A percentile compares a stretch with the other conserved stretches of the same genome.
These are phyloP conservation scores for Phlyctochytrium arcticum DNA, from an alignment of 192 early-diverging fungal genomes.

Conservation along the genomic window DNA sequence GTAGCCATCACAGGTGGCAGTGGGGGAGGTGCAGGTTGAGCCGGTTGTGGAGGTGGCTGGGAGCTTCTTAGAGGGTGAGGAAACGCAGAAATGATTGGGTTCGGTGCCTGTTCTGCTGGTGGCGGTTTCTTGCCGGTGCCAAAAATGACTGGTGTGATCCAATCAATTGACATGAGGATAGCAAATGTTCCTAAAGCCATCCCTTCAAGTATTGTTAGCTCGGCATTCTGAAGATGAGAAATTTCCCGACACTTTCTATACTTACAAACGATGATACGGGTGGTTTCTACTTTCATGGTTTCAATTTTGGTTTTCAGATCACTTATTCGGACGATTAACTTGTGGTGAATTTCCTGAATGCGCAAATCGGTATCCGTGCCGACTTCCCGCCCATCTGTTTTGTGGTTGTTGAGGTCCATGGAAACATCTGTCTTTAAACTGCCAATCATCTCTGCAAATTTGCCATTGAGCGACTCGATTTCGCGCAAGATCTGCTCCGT, in stretches of 20 bases:
- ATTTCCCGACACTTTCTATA: not conserved
- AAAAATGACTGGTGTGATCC: slow-evolving; percentile 9
- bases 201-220: slow-evolving; percentile 3
- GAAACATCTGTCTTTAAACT: slow-evolving; percentile 79
- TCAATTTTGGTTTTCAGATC: slow-evolving; percentile 86
- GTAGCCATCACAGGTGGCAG: no score
- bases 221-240: not conserved
- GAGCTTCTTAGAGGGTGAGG: slow-evolving; percentile 21
- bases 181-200: slow-evolving; percentile 26
- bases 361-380: slow-evolving; percentile 62
- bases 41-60: slow-evolving; percentile 1
- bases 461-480: slow-evolving; percentile 70
- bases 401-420: slow-evolving; percentile 87
- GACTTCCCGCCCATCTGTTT: slow-evolving; percentile 73
- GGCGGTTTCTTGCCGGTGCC: not conserved
- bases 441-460: slow-evolving; percentile 70
- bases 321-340: slow-evolving; percentile 74
- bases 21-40: not conserved
- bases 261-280: slow-evolving; percentile 37
- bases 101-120: slow-evolving; percentile 7
- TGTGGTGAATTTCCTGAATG: slow-evolving; percentile 76
- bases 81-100: slow-evolving; percentile 20
- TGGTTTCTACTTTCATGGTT: slow-evolving; percentile 81
- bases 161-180: slow-evolving; percentile 24
- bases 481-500: slow-evolving; percentile 70